Base-by-base conservation (phyloP, 108 stramenopile genomes). In the Cyclotella atomus region DNA sequence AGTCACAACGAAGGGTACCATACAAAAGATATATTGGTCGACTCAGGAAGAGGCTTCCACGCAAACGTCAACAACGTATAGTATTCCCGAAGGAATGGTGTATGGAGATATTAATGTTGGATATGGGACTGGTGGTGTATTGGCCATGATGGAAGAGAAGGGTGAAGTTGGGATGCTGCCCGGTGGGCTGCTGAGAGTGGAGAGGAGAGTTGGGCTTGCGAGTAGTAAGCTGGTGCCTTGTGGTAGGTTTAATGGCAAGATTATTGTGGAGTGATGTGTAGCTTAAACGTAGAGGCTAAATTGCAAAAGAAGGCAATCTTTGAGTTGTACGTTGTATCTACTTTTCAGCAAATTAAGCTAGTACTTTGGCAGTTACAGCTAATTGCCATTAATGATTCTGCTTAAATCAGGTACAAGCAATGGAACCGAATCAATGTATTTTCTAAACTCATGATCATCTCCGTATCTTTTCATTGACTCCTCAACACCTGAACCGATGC, bases 1-100 rank as follows among this genome's bases (percentile, higher is more conserved):
- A n/a, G 86, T 95, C 6, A 79, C 90, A 50, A 95, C 94, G 27
- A 88, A 77, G 55, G 94, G 94, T 5, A 89, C 85, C 28, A 92
- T 95, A 41, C 83, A 87, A 64, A 88, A 85, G 16, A 83, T 92
- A 14, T 92, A 80, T 73, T 92, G 91, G 90, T 77, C 86, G 17
- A 60, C 88, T 59, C 77, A 79, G 63, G 84, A 87, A 34, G 83
- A 88, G 47, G 68, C 72, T 1, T 71, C 76, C 10, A 70, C 72
- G 2, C 79, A 84, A 64, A 92, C 91, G 4, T 82, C 82, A 17
- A 83, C 87, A 8, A 75, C 81, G 19, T 95, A 95, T 69, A 83
- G 85, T 23, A 91, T 95, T 54, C 89, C 94, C 17, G 81, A 87
- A 29, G 94, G 94, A 23, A 69, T 79, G 57, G 49, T 95, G 0